phyloP scores from a whole-genome alignment of 805 yeast species.

The Saturnispora sanitii region DNA sequence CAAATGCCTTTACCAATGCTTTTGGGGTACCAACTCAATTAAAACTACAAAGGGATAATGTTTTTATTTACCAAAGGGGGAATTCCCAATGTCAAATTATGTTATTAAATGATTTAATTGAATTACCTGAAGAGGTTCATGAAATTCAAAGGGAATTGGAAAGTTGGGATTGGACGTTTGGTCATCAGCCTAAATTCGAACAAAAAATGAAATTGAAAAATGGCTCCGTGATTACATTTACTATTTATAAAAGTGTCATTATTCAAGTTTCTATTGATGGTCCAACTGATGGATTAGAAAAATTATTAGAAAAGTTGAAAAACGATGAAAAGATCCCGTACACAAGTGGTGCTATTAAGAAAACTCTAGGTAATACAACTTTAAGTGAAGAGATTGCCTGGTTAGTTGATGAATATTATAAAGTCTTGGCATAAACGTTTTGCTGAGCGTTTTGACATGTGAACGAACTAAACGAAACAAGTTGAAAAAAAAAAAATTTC shows the following conservation, averaged over 20 bases:
- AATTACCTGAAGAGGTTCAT: constrained; percentile 31
- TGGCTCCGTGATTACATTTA: constrained; percentile 22
- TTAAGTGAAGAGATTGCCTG: constrained; percentile 18
- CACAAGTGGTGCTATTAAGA: constrained; percentile 14
- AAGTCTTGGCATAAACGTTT: not conserved
- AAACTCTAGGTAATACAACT: constrained; percentile 10
- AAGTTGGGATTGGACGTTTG: constrained; percentile 68
- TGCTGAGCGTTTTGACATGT: not conserved
- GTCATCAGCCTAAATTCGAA: constrained; percentile 65
- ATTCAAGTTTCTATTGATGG: constrained; percentile 11
- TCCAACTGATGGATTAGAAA: constrained; percentile 6
- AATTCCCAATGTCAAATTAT: constrained; percentile 16
- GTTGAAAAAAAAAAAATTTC: too few species aligned
- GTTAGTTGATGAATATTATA: constrained; percentile 20
- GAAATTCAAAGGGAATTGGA: constrained; percentile 33
- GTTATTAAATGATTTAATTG: constrained; percentile 17
- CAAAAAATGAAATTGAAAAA: constrained; percentile 38
- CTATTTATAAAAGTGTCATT: constrained; percentile 44
- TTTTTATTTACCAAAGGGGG: constrained; percentile 5
- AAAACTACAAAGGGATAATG: constrained; percentile 8
- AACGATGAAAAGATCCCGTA: constrained; percentile 13
- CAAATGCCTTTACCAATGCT: constrained; percentile 29
- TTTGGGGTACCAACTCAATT: constrained; percentile 23
- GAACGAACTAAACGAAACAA: too few species aligned
- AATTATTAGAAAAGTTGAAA: constrained; percentile 11